Conservation (phyloP, 2,329 filamentous ascomycete species). For the Neodidymelliopsis sp. region DNA sequence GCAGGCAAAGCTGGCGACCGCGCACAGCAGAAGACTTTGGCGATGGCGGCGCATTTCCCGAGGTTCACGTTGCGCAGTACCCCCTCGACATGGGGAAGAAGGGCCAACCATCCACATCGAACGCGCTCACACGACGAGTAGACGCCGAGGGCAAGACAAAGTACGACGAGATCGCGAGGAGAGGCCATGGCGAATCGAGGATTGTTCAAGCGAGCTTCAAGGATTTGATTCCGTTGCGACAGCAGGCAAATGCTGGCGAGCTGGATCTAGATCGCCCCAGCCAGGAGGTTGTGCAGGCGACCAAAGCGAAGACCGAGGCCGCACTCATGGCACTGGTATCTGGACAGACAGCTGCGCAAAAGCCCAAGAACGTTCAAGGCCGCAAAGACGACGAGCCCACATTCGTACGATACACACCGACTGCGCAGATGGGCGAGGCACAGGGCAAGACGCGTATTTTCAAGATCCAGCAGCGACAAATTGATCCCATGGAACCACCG, state of each 20-base stretch:
- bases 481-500: slow-evolving; percentile 94
- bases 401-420: slow-evolving; percentile 93
- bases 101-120: slow-evolving; percentile 65
- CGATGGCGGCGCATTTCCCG: slow-evolving; percentile 94
- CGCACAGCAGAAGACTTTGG: slow-evolving; percentile 89
- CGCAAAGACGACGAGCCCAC: slow-evolving; percentile 84
- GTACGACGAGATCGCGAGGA: slow-evolving; percentile 91
- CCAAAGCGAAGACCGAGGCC: slow-evolving; percentile 86
- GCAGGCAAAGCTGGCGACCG: slow-evolving; percentile 89
- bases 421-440: slow-evolving; percentile 92
- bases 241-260: slow-evolving; percentile 91
- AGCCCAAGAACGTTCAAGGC: slow-evolving; percentile 91
- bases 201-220: slow-evolving; percentile 97
- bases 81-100: slow-evolving; percentile 95
- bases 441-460: slow-evolving; percentile 92
- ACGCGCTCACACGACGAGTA: slow-evolving; percentile 91
- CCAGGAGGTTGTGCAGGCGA: slow-evolving; percentile 81
- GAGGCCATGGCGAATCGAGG: slow-evolving; percentile 82
- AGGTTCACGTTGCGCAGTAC: slow-evolving; percentile 93
- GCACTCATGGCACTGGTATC: slow-evolving; percentile 83
- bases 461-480: slow-evolving; percentile 95
- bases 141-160: slow-evolving; percentile 92
- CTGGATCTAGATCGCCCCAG: slow-evolving; percentile 85
- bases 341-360: slow-evolving; percentile 88
- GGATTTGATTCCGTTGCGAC: slow-evolving; percentile 90